Base-by-base conservation (phyloP, 208 protist genomes). In the Wallacemonas sp. region DNA sequence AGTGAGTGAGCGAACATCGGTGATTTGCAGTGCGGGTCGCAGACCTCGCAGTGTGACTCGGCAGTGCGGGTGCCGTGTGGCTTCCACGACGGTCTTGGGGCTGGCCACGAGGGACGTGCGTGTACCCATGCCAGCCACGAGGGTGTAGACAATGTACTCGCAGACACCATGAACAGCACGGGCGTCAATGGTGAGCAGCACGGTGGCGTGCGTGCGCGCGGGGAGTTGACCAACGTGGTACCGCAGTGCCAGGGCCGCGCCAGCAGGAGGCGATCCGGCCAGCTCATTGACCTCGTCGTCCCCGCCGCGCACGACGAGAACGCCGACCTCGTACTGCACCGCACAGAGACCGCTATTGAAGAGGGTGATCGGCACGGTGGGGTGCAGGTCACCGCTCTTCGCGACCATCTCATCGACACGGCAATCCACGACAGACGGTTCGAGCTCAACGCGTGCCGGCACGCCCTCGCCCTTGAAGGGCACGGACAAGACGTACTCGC, bases 341-440 rank as follows among this genome's bases (percentile, higher is more conserved):
- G 84, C 83, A 68, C 88, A 92, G 8, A 84, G 22, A 54, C 88
- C 72, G 66, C 87, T 92, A 70, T 95, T 96, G 78, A 91, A 97
- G 19, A 97, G 72, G 5, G 88, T 94, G 57, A 94, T 76, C 27
- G 73, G 66, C 29, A 76, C 78, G 19, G 68, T 80, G 55, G 68
- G 68, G 50, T 79, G 64, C 39, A 89, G 60, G 37, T 80, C 71
- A 4, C 82, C 73, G 21, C 83, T 79, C 37, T 91, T 78, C 3
- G 53, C 34, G 36, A n/a, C 63, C 63, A 37, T 85, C 78, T 57
- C 50, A 24, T 57, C 50, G 30, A 57, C 50, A 19, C 82, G 68
- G 66, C 72, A 76, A 73, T 92, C 81, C 45, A 97, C 66, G 9
- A 59, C 53, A 17, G 73, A 72, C 27, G 94, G 94, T 60, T 95